These are phyloP conservation scores for Ceratocystis variospora DNA, from an alignment of 2,329 filamentous ascomycete genomes.

Conservation along the genomic window DNA sequence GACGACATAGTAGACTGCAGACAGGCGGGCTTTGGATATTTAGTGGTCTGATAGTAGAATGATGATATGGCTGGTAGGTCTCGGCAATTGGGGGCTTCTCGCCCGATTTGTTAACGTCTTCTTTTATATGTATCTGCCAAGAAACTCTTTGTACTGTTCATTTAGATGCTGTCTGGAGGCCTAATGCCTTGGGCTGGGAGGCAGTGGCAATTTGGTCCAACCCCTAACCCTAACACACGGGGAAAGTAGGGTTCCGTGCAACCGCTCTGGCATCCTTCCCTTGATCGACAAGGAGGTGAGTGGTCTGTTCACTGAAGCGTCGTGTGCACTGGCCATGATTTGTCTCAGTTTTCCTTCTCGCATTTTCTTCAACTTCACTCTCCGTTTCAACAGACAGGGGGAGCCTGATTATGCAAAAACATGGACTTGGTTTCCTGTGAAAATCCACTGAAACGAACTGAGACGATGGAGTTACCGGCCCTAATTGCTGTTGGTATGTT, in stretches of 20 bases:
- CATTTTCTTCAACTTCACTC: not conserved
- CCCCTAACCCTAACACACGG: not conserved
- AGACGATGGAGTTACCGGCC: not conserved
- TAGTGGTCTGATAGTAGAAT: not conserved
- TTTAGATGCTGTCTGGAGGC: not conserved
- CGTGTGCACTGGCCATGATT: not conserved
- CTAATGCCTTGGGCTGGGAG: not conserved
- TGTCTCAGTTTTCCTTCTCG: not conserved
- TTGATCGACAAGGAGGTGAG: not conserved
- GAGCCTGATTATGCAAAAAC: not conserved
- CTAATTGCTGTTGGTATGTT: not conserved
- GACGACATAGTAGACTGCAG: constrained; percentile 8
- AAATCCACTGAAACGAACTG: not conserved
- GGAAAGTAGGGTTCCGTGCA: not conserved
- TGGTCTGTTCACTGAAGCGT: no score
- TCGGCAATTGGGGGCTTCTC: not conserved
- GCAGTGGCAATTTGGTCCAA: not conserved
- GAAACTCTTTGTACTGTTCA: not conserved
- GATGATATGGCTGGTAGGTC: not conserved
- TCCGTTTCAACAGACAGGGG: not conserved
- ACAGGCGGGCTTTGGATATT: not conserved
- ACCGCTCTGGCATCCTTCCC: not conserved
- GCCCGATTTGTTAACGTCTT: not conserved
- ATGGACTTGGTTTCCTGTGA: not conserved
- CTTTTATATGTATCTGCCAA: not conserved